Conservation (phyloP, 2,329 filamentous ascomycete genomes). For the Hypoxylon sp. region DNA sequence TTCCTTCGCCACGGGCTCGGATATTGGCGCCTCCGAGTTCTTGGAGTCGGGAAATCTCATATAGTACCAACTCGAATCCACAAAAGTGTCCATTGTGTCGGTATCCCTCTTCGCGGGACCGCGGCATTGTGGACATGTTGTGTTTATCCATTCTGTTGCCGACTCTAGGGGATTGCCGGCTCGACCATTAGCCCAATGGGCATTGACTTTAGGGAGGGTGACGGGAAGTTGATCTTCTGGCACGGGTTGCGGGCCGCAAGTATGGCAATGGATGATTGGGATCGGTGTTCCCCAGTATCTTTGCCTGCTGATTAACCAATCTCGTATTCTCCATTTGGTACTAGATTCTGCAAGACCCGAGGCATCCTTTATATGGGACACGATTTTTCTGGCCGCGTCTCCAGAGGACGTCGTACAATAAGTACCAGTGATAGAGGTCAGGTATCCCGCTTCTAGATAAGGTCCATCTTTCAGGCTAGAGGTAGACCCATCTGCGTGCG, state of each 20-base stretch:
- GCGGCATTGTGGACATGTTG: conserved; percentile 78
- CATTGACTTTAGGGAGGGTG: conserved; percentile 74
- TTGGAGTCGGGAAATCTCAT: conserved; percentile 80
- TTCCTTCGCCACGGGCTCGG: conserved; percentile 64
- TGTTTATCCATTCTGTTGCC: conserved; percentile 79
- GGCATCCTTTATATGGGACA: conserved; percentile 64
- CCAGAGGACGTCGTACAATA: conserved; percentile 73
- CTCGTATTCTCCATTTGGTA: conserved; percentile 82
- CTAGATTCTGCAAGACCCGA: conserved; percentile 70
- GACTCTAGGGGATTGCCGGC: conserved; percentile 82
- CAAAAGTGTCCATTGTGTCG: conserved; percentile 96
- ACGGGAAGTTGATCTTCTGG: conserved; percentile 82
- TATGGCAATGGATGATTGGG: conserved; percentile 83
- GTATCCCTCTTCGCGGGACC: conserved; percentile 82
- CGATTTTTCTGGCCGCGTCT: conserved; percentile 70
- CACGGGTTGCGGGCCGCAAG: conserved; percentile 83
- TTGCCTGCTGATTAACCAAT: conserved; percentile 94
- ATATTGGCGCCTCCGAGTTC: conserved; percentile 72
- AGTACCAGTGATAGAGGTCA: conserved; percentile 73
- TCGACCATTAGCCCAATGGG: conserved; percentile 75
- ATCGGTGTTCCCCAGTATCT: conserved; percentile 93
- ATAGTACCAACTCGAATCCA: conserved; percentile 95
- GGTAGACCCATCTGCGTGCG: conserved; percentile 61
- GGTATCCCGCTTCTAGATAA: conserved; percentile 73
- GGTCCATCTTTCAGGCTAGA: conserved; percentile 62